Percentiles rank a stretch among this genome's conserved stretches.
phyloP scores from a whole-genome alignment of 768 basidiomycete species.

The Tricholoma furcatifolium region DNA sequence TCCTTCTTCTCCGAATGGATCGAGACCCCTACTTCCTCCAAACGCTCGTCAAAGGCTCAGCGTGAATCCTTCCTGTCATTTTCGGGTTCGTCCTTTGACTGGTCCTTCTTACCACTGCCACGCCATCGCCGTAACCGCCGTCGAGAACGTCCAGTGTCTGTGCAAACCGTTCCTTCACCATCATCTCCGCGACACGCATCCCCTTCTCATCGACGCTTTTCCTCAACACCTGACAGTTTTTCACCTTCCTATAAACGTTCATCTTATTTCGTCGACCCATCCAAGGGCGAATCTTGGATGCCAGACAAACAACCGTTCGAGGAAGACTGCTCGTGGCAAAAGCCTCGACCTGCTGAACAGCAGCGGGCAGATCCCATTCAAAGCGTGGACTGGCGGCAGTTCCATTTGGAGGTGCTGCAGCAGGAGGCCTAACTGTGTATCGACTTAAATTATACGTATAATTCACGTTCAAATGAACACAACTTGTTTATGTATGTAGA shows the following conservation, averaged over 20 bases:
- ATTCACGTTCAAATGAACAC: too few species aligned
- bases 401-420: slow-evolving; percentile 45
- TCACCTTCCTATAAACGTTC: too few species aligned
- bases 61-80: slow-evolving; percentile 44
- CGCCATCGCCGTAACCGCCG: slow-evolving; percentile 25
- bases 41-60: slow-evolving; percentile 12
- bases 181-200: slow-evolving; percentile 25
- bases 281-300: neutral
- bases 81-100: slow-evolving; percentile 31
- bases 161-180: slow-evolving; percentile 29
- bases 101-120: slow-evolving; percentile 20
- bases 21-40: slow-evolving; percentile 26
- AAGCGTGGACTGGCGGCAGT: slow-evolving; percentile 56
- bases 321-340: slow-evolving; percentile 28
- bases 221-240: too few species aligned
- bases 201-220: slow-evolving; percentile 16
- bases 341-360: slow-evolving; percentile 22
- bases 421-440: slow-evolving; percentile 19
- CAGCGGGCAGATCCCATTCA: slow-evolving; percentile 37
- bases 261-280: too few species aligned
- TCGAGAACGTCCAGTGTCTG: slow-evolving; percentile 29
- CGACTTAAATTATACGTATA: neutral
- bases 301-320: slow-evolving; percentile 21
- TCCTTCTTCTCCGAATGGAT: slow-evolving; percentile 44
- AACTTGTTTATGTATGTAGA: neutral